Evolutionary conservation across 129 eudicot species (phyloP), one percentile per base, ranked within the genome.

Genomic region (Lonicera japonica): DNA sequence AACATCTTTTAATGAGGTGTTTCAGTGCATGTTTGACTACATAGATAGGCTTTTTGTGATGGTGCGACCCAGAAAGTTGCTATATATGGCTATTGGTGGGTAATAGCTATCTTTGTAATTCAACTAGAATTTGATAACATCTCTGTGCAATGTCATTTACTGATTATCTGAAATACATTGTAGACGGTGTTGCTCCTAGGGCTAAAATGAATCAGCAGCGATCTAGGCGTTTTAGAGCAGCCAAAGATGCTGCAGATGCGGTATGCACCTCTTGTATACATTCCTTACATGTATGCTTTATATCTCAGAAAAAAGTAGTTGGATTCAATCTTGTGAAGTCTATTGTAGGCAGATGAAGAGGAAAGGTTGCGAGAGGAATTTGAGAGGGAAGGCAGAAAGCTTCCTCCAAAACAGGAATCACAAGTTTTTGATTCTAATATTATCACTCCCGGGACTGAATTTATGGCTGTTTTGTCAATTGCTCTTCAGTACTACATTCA

Each of bases 71-170:
- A 51, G 89, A 7, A 83, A 83, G 70, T 69, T 83, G 22, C 85
- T 83, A 47, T 83, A 79, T 25, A 61, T 83, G 79, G 89, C 89
- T 20, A 83, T 83, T 25, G 89, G 89, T 83, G 62, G 16, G 85
- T 52, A 64, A 51, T n/a, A 11, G 21, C 16, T 14, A 43, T 8
- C 50, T 43, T 43, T 14, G 13, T 43, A 1, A 43, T 14, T 43
- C 50, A 14, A 43, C 50, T 43, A 43, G 8, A 43, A 43, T 4
- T 43, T 43, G 50, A 8, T 14, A 43, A 43, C 50, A 29, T 29
- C 36, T 29, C 36, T 29, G 36, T 29, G 36, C 36, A 29, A 29
- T 29, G 6, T 29, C 36, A 29, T 29, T 29, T 29, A 29, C 36
- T 29, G 36, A 29, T 29, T 29, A 1, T 29, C 36, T 29, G 36